These are phyloP conservation scores for Xylaria sp. DNA, from an alignment of 2,329 filamentous ascomycete genomes.

Conservation along the genomic window DNA sequence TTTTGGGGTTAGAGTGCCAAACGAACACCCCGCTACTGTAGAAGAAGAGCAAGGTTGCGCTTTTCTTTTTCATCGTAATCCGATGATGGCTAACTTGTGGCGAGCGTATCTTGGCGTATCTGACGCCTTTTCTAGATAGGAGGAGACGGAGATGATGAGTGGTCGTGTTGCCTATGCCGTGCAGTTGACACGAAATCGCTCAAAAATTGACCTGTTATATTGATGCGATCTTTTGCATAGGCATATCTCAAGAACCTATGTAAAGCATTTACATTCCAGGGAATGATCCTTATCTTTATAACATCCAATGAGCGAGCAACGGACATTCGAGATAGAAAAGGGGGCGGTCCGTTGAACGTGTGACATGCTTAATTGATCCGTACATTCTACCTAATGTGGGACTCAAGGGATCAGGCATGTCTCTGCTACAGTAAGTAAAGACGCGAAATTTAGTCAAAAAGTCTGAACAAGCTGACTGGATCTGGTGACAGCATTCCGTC, in stretches of 20 bases:
- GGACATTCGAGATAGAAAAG: constrained; percentile 30
- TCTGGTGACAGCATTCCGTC: constrained; percentile 6
- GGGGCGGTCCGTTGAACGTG: constrained; percentile 30
- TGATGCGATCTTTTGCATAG: constrained; percentile 25
- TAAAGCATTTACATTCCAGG: constrained; percentile 24
- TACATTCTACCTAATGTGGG: constrained; percentile 23
- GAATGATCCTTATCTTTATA: constrained; percentile 11
- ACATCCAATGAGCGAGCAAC: constrained; percentile 28
- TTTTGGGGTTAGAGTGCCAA: not conserved
- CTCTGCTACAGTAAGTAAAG: too few species aligned
- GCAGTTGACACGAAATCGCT: constrained; percentile 25
- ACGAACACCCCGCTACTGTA: constrained; percentile 2
- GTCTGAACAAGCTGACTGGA: constrained; percentile 12
- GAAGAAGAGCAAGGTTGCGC: constrained; percentile 3
- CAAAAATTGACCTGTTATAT: constrained; percentile 29
- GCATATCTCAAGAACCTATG: constrained; percentile 22
- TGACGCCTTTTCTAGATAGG: not conserved
- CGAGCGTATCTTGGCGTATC: constrained; percentile 17
- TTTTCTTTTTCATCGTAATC: constrained; percentile 21
- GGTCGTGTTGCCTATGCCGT: constrained; percentile 18
- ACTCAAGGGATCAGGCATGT: constrained; percentile 7
- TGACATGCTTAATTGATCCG: constrained; percentile 22
- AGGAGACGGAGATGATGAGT: constrained; percentile 12
- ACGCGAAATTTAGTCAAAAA: not conserved
- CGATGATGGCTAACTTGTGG: constrained; percentile 23